Evolutionary conservation across 2,329 filamentous ascomycete genomes (phyloP), one percentile per base, ranked within the genome.

Genomic region (Claviceps lovelessii): DNA sequence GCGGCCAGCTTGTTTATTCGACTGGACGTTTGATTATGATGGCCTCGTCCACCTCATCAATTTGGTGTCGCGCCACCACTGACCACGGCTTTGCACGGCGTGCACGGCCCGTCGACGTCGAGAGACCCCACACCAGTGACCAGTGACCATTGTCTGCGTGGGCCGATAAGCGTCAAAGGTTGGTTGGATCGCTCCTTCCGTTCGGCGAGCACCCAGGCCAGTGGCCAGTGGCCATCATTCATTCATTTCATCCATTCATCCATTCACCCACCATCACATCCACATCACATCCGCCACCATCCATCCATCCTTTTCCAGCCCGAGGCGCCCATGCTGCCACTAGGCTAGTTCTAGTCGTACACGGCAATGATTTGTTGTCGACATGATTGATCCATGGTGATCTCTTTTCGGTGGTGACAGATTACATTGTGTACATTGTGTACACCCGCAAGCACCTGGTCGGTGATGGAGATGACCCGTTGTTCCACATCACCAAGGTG

Each of bases 91-190:
- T 33, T 37, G 35, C 35, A 10, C 35, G 35, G 35, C 35, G 6
- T 33, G 33, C 33, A 10, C 42, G 5, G 19, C 42, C 42, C n/a
- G 42, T n/a, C n/a, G 31, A 5, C 1, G 31, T 33, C 31, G 31
- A 33, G 31, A 33, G 5, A 33, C 31, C 31, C 5, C 31, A 33
- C n/a, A 11, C 35, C 33, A 10, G 35, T 37, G 7, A 37, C 35
- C 35, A 9, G 35, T 13, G 8, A 51, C 28, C 29, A 11, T 17
- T 29, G 39, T 11, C 39, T 19, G 28, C 41, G 19, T 50, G 53
- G 29, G 19, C 49, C 45, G 54, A 55, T 58, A 54, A 54, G 52
- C 49, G 31, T 54, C 46, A 48, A 49, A 44, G 44, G 49, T 52
- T 55, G 45, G 8, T 41, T 45, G 54, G 54, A 19, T 47, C 47